Evolutionary conservation across 352 stramenopile species (phyloP).

Genomic region (Phytopythium mirpurense): DNA sequence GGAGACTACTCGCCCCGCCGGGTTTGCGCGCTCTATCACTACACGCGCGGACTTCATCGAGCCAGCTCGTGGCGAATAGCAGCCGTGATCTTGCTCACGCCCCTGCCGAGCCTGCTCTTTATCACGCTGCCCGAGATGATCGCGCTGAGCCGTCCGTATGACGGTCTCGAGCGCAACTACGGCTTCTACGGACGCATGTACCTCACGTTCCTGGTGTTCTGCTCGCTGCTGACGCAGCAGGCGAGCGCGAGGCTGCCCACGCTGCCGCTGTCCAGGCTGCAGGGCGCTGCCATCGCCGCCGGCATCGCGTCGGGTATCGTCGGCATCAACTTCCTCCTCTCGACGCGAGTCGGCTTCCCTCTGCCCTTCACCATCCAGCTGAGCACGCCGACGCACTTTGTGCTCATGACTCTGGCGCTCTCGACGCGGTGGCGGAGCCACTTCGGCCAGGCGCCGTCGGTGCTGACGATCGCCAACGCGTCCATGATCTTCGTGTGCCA

Average conservation of each 20-base stretch:
- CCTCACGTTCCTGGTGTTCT: slow-evolving; percentile 16
- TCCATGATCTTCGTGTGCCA: slow-evolving; percentile 16
- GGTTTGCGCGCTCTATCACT: background rate
- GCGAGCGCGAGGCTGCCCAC: slow-evolving; percentile 10
- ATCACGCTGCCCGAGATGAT: background rate
- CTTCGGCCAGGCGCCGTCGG: background rate
- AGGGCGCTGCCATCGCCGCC: background rate
- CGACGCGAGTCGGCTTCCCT: slow-evolving; percentile 12
- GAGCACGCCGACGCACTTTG: slow-evolving; percentile 14
- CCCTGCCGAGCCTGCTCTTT: background rate
- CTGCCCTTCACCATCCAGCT: slow-evolving; percentile 14
- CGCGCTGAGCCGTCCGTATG: background rate
- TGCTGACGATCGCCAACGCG: slow-evolving; percentile 8
- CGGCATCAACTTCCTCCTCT: slow-evolving; percentile 8
- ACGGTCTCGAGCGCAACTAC: slow-evolving; percentile 7
- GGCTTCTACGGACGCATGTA: slow-evolving; percentile 17
- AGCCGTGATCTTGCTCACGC: background rate
- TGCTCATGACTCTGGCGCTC: slow-evolving; percentile 12
- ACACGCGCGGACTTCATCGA: background rate
- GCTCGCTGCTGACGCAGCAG: slow-evolving; percentile 13
- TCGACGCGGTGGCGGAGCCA: background rate
- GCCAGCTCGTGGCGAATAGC: background rate
- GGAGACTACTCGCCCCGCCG: background rate
- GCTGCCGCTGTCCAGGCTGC: background rate
- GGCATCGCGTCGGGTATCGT: background rate